Conservation (phyloP, 371 early-diverging fungal species). For the Mucor indicus region DNA sequence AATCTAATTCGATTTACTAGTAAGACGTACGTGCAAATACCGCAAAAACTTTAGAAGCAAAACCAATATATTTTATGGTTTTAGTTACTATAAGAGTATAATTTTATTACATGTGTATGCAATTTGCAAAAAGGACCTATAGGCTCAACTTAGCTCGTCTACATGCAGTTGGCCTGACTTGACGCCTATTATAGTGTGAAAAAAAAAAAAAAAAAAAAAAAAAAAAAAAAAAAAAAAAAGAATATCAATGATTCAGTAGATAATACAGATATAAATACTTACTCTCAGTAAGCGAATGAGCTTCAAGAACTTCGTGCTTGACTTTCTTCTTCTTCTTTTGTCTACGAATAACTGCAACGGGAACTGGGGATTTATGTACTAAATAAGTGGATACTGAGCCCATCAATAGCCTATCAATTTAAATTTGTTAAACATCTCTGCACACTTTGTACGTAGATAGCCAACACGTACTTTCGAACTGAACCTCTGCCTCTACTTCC, state of each 20-base stretch:
- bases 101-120: too few relatives aligned
- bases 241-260: not conserved
- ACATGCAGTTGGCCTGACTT: slow-evolving; percentile 29
- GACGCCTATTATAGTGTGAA: slow-evolving; percentile 12
- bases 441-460: too few relatives aligned
- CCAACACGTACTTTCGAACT: slow-evolving; percentile 11
- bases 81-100: too few relatives aligned
- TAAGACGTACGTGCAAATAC: too few relatives aligned
- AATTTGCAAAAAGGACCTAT: not conserved
- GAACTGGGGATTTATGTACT: slow-evolving; percentile 38
- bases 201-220: not conserved
- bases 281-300: slow-evolving; percentile 33
- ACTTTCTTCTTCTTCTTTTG: slow-evolving; percentile 40
- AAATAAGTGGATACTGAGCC: slow-evolving; percentile 22
- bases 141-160: slow-evolving; percentile 26
- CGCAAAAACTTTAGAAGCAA: too few relatives aligned
- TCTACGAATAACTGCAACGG: slow-evolving; percentile 53
- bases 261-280: not conserved
- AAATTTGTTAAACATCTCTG: too few relatives aligned
- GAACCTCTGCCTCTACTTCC: slow-evolving; percentile 18
- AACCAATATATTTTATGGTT: not conserved
- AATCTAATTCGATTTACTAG: too few relatives aligned
- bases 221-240: not conserved
- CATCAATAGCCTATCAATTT: slow-evolving; percentile 9
- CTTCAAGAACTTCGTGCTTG: slow-evolving; percentile 11